These are phyloP conservation scores for Primulina eburnea DNA, from an alignment of 257 asterid genomes.

Conservation along the genomic window DNA sequence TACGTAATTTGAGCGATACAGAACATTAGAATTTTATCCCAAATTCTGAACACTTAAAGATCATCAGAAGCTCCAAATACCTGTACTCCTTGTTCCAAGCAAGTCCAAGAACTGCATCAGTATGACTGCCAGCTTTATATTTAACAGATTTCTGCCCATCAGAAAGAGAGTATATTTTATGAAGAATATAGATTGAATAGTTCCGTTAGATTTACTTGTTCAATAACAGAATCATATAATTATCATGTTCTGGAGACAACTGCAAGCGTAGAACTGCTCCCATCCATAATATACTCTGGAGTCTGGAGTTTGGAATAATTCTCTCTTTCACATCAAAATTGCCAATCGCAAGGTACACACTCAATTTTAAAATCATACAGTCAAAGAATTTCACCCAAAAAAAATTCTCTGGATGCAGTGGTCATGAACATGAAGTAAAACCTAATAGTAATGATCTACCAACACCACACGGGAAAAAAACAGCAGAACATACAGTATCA, in stretches of 20 bases:
- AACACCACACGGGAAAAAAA: neutral
- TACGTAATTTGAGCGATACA: conserved; percentile 9
- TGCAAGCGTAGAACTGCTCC: conserved; percentile 1
- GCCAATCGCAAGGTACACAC: neutral
- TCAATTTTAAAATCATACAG: conserved; percentile 1
- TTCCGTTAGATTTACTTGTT: neutral
- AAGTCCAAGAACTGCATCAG: conserved; percentile 84
- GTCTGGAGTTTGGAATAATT: neutral
- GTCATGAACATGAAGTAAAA: conserved; percentile 5
- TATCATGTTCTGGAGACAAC: conserved; percentile 6
- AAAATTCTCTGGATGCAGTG: neutral
- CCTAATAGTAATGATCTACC: neutral
- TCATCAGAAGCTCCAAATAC: conserved; percentile 31
- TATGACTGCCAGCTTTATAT: conserved; percentile 82
- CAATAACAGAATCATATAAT: neutral
- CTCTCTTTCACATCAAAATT: neutral
- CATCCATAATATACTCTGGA: neutral
- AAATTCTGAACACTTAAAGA: neutral
- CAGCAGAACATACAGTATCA: neutral
- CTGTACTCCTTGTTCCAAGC: conserved; percentile 94
- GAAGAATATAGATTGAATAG: conserved; percentile 3
- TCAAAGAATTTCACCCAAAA: neutral
- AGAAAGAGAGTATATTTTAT: conserved; percentile 9
- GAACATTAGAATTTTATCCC: conserved; percentile 5
- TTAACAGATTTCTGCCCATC: conserved; percentile 56